Base-by-base conservation (phyloP, 2,329 filamentous ascomycete species). In the Colletotrichum tamarilloi region DNA sequence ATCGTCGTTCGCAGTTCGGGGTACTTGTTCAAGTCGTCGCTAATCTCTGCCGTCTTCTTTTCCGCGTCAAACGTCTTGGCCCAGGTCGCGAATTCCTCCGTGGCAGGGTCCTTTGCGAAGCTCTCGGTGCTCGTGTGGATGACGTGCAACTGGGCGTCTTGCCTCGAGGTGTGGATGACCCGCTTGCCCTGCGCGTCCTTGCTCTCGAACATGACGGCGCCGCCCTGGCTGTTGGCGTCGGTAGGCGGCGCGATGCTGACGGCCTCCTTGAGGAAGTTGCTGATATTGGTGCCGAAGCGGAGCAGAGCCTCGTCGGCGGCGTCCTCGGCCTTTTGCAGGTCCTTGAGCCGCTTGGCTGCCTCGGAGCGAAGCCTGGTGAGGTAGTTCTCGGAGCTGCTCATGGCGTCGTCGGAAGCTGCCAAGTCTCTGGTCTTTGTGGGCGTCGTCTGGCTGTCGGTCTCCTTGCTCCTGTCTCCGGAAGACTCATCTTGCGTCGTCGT, bases 131-230 rank as follows among this genome's bases (percentile, higher is more conserved):
- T 93, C 5, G 94, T 95, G 82, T 99, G 97, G 73, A 99, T 95
- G 42, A 97, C 95, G 80, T 99, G 96, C 74, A 99, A 86, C 83
- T 98, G 97, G 1, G 97, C 97, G 79, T 99, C 97, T 80, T 98
- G 96, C 74, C 97, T 90, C 64, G 95, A 98, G 1, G 95, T 94
- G 81, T 99, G 97, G 76, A 98, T 97, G 19, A 98, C 95, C 68
- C 97, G 90, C 87, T 97, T 98, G 30, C 95, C 96, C 62, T 91
- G 90, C 5, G 93, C 91, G 82, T 98, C 96, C 81, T 96, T 97
- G 80, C 94, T 97, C 85, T 98, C 97, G 78, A 98, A 99, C 5
- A 98, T 87, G 38, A 98, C 91, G 62, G 92, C 87, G 76, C 81
- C 87, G n/a, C 86, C 85, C 76, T 90, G 82, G 58, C 83, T 82